Evolutionary conservation across 2,329 filamentous ascomycete species (phyloP).

Genomic region (Rhynchosporium graminicola): DNA sequence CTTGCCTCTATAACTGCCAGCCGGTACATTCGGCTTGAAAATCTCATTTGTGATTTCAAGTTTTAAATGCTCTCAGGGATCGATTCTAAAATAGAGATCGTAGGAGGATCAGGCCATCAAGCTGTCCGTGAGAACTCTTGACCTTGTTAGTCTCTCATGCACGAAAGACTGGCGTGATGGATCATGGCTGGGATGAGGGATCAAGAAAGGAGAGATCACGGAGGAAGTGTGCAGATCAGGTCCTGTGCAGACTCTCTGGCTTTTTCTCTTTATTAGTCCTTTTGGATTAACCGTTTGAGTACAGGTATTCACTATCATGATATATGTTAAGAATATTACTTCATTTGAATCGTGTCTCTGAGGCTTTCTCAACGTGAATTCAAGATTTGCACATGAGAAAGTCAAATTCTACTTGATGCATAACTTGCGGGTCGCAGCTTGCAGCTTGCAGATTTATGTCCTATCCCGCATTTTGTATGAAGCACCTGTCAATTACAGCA

Average conservation of each 20-base stretch:
- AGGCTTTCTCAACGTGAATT: no score
- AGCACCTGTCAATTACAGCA: slow-evolving; percentile 17
- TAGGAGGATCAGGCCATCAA: slow-evolving; percentile 13
- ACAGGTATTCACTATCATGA: no score
- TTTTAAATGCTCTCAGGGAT: no score
- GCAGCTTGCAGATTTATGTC: slow-evolving; percentile 15
- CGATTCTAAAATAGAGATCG: slow-evolving; percentile 15
- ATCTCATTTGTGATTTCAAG: no score
- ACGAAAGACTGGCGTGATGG: slow-evolving; percentile 20
- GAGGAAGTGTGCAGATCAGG: not conserved
- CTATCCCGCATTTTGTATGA: slow-evolving; percentile 8
- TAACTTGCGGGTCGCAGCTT: not conserved
- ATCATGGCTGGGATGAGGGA: slow-evolving; percentile 4
- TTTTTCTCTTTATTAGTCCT: no score
- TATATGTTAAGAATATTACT: no score
- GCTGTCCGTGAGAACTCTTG: slow-evolving; percentile 13
- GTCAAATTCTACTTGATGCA: not conserved
- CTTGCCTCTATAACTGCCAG: no score
- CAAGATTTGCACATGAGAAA: slow-evolving; percentile 9
- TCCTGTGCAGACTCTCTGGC: slow-evolving; percentile 2
- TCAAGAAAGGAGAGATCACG: not conserved
- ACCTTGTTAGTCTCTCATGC: slow-evolving; percentile 12
- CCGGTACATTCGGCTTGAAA: no score
- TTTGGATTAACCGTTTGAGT: no score
- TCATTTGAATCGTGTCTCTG: no score